phyloP scores from a whole-genome alignment of 805 yeast species.

The Alloascoidea africana region DNA sequence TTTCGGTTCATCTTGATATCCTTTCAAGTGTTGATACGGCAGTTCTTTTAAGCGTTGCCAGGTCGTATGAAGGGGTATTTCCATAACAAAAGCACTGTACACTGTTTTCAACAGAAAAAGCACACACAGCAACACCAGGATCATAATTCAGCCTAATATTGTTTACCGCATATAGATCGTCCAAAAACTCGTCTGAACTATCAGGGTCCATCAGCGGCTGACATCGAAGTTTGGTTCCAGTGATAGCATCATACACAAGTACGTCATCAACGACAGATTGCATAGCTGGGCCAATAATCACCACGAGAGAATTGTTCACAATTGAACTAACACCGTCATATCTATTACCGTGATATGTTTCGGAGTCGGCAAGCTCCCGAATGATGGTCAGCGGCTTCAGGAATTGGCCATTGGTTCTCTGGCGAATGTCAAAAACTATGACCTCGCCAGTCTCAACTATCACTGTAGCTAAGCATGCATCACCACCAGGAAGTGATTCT shows the following conservation, averaged over 20 bases:
- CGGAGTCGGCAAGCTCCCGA: no score
- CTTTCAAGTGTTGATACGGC: no score
- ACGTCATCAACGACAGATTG: neutral
- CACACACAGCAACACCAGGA: neutral
- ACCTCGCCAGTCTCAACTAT: neutral
- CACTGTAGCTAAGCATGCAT: neutral
- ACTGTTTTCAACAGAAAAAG: neutral
- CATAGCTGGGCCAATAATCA: neutral
- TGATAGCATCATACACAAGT: neutral
- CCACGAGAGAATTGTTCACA: neutral
- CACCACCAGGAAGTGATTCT: neutral
- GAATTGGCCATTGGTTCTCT: neutral
- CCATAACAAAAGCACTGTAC: neutral
- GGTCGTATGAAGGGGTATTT: no score
- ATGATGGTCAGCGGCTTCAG: neutral
- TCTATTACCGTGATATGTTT: no score
- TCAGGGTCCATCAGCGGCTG: neutral
- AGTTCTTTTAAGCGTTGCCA: no score
- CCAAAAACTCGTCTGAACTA: no score
- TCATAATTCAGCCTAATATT: neutral
- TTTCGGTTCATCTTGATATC: no score
- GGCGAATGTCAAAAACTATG: neutral
- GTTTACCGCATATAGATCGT: no score
- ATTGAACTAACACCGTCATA: no score
- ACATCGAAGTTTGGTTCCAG: neutral